phyloP scores from a whole-genome alignment of 345 rosid genomes.

The Cochlearia excelsa region DNA sequence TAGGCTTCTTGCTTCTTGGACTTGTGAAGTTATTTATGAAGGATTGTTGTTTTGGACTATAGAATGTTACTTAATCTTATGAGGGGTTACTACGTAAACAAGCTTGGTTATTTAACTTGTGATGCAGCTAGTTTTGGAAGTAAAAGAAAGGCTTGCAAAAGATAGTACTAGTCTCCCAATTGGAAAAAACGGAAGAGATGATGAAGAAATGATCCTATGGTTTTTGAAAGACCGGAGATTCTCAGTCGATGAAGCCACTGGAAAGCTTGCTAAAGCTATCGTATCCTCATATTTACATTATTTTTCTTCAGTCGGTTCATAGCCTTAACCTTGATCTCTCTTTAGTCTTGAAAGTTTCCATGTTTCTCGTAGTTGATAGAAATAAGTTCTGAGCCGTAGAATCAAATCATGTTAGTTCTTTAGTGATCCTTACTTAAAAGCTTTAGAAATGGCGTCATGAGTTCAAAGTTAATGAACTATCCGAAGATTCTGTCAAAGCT shows the following conservation, averaged over 20 bases:
- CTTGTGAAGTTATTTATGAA: neutral
- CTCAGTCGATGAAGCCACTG: conserved; percentile 57
- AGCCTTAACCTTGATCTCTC: neutral
- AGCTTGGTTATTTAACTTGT: conserved; percentile 10
- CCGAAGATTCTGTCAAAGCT: conserved; percentile 57
- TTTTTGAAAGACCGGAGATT: conserved; percentile 71
- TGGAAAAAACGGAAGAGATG: conserved; percentile 88
- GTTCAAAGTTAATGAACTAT: conserved; percentile 61
- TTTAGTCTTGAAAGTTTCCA: conserved; percentile 8
- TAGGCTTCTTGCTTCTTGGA: too few relatives aligned
- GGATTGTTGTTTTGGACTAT: neutral
- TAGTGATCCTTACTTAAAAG: conserved; percentile 25
- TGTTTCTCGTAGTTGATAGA: conserved; percentile 7
- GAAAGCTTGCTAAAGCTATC: conserved; percentile 68
- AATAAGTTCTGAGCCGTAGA: conserved; percentile 4
- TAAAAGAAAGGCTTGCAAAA: conserved; percentile 61
- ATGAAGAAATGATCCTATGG: conserved; percentile 92
- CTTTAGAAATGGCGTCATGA: conserved; percentile 82
- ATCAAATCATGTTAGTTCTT: neutral
- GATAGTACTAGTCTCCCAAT: conserved; percentile 58
- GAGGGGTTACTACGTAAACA: neutral
- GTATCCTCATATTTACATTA: conserved; percentile 50
- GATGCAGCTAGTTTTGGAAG: conserved; percentile 75
- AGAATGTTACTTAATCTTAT: neutral
- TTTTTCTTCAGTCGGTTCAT: neutral